phyloP scores from a whole-genome alignment of 1,139 yeast species.

The Pichia sp. region DNA sequence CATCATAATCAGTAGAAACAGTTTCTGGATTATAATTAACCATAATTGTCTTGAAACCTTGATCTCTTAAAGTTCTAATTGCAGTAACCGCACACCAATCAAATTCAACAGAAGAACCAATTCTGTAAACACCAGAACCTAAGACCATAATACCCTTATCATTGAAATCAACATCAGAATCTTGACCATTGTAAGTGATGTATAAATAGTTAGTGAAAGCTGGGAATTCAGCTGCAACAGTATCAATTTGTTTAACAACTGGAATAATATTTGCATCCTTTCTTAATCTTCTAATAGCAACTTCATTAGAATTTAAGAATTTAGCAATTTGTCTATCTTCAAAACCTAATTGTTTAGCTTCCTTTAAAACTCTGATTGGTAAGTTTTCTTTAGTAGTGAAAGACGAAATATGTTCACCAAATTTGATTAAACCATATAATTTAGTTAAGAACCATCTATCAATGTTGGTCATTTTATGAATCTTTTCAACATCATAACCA shows the following conservation, averaged over 20 bases:
- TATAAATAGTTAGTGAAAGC: conserved; percentile 93
- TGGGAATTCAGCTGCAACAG: conserved; percentile 99
- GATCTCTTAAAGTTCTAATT: conserved; percentile 85
- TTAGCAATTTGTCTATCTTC: conserved; percentile 96
- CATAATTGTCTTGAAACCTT: conserved; percentile 89
- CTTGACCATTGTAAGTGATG: conserved; percentile 90
- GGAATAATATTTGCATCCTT: conserved; percentile 85
- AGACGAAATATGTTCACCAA: conserved; percentile 56
- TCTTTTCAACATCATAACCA: conserved; percentile 87
- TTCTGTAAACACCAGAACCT: conserved; percentile 98
- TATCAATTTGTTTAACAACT: conserved; percentile 94
- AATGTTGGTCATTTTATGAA: conserved; percentile 86
- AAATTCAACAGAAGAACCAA: conserved; percentile 97
- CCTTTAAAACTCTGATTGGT: conserved; percentile 56
- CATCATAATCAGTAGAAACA: conserved; percentile 96
- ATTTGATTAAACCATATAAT: conserved; percentile 62
- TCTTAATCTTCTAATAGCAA: conserved; percentile 86
- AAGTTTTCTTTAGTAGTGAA: conserved; percentile 58
- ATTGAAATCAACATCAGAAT: conserved; percentile 76
- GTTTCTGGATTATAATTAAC: conserved; percentile 98
- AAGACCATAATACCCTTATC: conserved; percentile 92
- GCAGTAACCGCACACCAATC: conserved; percentile 99
- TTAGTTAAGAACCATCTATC: conserved; percentile 97
- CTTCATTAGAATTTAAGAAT: conserved; percentile 84
- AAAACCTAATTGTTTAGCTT: conserved; percentile 95